A percentile compares a stretch with the other conserved stretches of the same genome.
These are phyloP conservation scores for Gardenia jasminoides DNA, from an alignment of 257 asterid species.

Conservation along the genomic window DNA sequence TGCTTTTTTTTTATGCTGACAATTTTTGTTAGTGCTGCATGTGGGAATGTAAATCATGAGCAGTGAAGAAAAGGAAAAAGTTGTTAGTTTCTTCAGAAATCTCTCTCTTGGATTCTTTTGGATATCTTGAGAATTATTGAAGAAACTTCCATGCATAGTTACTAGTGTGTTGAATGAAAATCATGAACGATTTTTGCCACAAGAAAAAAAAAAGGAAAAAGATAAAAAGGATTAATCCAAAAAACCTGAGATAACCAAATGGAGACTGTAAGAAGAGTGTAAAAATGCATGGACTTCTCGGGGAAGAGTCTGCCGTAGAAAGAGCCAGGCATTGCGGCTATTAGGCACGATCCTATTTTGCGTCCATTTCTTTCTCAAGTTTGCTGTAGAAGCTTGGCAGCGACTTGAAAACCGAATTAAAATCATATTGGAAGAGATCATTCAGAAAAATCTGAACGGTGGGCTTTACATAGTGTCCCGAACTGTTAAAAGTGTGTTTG, in stretches of 20 bases:
- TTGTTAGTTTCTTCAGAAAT: too few relatives aligned
- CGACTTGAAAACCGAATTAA: conserved; percentile 2
- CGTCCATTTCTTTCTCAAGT: neutral
- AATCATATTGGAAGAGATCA: conserved; percentile 17
- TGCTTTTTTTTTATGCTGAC: too few relatives aligned
- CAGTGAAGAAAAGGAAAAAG: too few relatives aligned
- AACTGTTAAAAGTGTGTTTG: conserved; percentile 10
- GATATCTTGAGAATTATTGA: too few relatives aligned
- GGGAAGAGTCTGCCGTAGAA: conserved; percentile 23
- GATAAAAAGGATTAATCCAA: too few relatives aligned
- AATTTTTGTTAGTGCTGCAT: neutral
- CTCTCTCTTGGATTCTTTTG: too few relatives aligned
- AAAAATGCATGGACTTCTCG: conserved; percentile 3
- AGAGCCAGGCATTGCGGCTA: conserved; percentile 14
- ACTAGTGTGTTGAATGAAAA: too few relatives aligned
- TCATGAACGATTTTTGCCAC: too few relatives aligned
- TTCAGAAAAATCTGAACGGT: neutral
- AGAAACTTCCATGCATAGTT: too few relatives aligned
- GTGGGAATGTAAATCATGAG: neutral
- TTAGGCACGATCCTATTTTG: neutral
- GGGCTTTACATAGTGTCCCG: neutral
- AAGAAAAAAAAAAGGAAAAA: too few relatives aligned
- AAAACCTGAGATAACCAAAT: conserved; percentile 27
- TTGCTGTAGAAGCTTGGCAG: neutral
- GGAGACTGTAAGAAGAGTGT: conserved; percentile 25